Evolutionary conservation across 2,329 filamentous ascomycete genomes (phyloP).

Genomic region (Trichoderma guizhouense): DNA sequence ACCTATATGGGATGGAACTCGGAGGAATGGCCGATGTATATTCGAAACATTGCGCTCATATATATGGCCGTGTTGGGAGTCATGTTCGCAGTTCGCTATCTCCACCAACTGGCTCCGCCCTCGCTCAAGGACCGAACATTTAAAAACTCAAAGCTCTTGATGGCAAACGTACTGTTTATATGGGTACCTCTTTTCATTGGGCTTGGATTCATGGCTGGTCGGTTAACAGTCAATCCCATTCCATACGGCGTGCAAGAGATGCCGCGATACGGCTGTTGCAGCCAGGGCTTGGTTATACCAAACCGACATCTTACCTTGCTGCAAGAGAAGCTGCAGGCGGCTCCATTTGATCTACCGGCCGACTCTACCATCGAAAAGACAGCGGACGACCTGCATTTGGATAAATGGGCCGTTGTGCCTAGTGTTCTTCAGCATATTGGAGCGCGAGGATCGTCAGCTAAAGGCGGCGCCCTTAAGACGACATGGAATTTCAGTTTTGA

Average conservation of each 20-base stretch:
- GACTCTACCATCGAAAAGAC: slow-evolving; percentile 33
- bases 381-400: slow-evolving; percentile 25
- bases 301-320: slow-evolving; percentile 25
- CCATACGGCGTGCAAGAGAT: slow-evolving; percentile 30
- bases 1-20: slow-evolving; percentile 35
- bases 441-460: slow-evolving; percentile 27
- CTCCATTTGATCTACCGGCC: slow-evolving; percentile 26
- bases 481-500: slow-evolving; percentile 35
- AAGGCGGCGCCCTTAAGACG: slow-evolving; percentile 24
- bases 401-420: slow-evolving; percentile 33
- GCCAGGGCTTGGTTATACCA: slow-evolving; percentile 34
- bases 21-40: slow-evolving; percentile 31
- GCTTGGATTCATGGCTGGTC: slow-evolving; percentile 30
- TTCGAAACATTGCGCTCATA: slow-evolving; percentile 21
- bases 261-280: slow-evolving; percentile 35
- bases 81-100: slow-evolving; percentile 19
- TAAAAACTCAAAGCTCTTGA: slow-evolving; percentile 12
- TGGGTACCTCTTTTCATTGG: slow-evolving; percentile 27
- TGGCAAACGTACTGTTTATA: slow-evolving; percentile 17
- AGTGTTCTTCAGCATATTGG: slow-evolving; percentile 35
- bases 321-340: slow-evolving; percentile 20
- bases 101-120: not conserved
- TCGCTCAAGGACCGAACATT: not conserved
- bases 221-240: slow-evolving; percentile 26
- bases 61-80: slow-evolving; percentile 21